Percentiles rank a stretch among this genome's conserved stretches.
Evolutionary conservation across 768 basidiomycete species (phyloP).

Genomic region (Baorangia bicolor): DNA sequence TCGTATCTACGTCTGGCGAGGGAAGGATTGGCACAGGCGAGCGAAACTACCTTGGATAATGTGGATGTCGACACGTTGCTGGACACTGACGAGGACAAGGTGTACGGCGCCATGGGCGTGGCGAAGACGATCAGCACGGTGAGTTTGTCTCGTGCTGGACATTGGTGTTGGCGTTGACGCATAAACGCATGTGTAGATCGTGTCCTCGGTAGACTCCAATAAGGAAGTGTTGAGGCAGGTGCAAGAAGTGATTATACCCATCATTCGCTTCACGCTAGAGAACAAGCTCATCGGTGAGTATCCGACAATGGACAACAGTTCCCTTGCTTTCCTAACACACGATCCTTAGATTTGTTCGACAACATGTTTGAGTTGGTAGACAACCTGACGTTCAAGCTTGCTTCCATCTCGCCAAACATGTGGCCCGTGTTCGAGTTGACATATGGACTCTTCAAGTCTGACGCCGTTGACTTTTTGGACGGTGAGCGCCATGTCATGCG

Average conservation of each 20-base stretch:
- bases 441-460: conserved; percentile 77
- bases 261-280: conserved; percentile 74
- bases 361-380: conserved; percentile 87
- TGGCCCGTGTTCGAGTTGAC: conserved; percentile 87
- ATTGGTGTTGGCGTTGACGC: not conserved
- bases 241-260: conserved; percentile 78
- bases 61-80: conserved; percentile 57
- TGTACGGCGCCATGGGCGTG: conserved; percentile 83
- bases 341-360: conserved; percentile 69
- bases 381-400: conserved; percentile 78
- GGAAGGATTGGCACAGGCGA: conserved; percentile 55
- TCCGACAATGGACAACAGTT: not conserved
- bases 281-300: conserved; percentile 69
- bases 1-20: conserved; percentile 77
- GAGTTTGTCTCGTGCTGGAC: conserved; percentile 21
- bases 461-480: conserved; percentile 84
- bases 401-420: conserved; percentile 73
- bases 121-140: conserved; percentile 84
- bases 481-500: conserved; percentile 41
- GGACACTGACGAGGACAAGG: conserved; percentile 79
- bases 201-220: conserved; percentile 69
- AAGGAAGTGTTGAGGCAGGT: conserved; percentile 76
- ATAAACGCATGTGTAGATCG: conserved; percentile 49
- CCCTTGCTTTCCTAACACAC: not conserved
- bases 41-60: conserved; percentile 48